Base-by-base conservation (phyloP, 2,329 filamentous ascomycete species). In the Fusarium luffae region DNA sequence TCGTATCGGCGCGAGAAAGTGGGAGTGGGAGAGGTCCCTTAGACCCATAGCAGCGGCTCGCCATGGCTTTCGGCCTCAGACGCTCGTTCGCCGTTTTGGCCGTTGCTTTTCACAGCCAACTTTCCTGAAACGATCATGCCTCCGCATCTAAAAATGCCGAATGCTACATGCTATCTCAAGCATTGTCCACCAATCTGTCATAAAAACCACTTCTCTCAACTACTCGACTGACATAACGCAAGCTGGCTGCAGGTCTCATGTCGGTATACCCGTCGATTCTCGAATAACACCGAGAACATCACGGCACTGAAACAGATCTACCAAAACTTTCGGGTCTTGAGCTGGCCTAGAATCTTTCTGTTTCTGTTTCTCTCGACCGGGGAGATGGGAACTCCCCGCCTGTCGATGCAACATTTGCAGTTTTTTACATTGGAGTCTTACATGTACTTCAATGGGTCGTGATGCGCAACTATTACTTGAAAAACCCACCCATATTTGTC, bases 201-300 rank as follows among this genome's bases (percentile, higher is more conserved):
- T 46, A 21, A 57, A 25, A 41, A 23, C 27, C 27, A 23, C 61
- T 46, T 37, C 27, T 42, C 32, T 64, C 21, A 25, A 34, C 44
- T 32, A 43, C 32, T 64, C 21, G 30, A 34, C 44, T 63, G 25
- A n/a, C 37, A 50, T 28, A 21, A 10, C 30, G 18, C 13, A 59
- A 41, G 16, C n/a, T 18, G n/a, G n/a, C 40, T 48, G 30, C 44
- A 64, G 40, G 32, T 47, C 40, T 42, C 62, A 64, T 59, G 34
- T 42, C 41, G 19, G 48, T 42, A 46, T 30, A 27, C 32, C 41
- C 49, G 30, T 46, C n/a, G 32, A 34, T 46, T 8, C 21, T 27
- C 34, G 25, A 65, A 43, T 65, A 65, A n/a, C 46, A 60, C 46
- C 60, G 62, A 65, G 46, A 51, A 50, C 23, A 65, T 19, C 23